These are phyloP conservation scores for Ophiognomonia clavigignenti-juglandacearum DNA, from an alignment of 2,329 filamentous ascomycete genomes.

Conservation along the genomic window DNA sequence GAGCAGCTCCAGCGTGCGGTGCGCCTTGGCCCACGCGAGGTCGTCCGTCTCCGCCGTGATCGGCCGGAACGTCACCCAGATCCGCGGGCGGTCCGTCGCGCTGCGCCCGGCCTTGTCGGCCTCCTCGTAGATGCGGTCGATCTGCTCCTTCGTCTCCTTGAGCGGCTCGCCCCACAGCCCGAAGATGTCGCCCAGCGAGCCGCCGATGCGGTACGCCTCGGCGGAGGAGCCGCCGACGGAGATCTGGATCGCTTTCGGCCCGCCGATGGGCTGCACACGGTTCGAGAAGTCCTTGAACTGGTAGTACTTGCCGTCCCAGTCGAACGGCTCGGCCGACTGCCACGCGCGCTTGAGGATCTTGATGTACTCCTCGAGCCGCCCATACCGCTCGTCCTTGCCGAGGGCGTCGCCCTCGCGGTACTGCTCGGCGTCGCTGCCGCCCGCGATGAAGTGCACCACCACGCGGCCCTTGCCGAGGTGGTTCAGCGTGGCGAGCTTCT, in stretches of 20 bases:
- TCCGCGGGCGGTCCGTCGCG: slow-evolving; percentile 44
- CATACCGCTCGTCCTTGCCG: slow-evolving; percentile 53
- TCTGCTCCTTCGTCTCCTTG: slow-evolving; percentile 59
- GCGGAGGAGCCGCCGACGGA: slow-evolving; percentile 56
- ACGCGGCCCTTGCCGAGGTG: slow-evolving; percentile 53
- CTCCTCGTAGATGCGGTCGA: slow-evolving; percentile 55
- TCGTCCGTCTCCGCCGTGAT: slow-evolving; percentile 59
- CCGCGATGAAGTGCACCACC: slow-evolving; percentile 60
- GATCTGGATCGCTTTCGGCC: slow-evolving; percentile 43
- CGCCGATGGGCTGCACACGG: slow-evolving; percentile 47
- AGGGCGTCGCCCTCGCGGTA: slow-evolving; percentile 56
- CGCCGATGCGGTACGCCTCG: slow-evolving; percentile 55
- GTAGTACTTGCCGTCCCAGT: slow-evolving; percentile 58
- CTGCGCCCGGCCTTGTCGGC: slow-evolving; percentile 51
- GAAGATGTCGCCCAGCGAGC: slow-evolving; percentile 55
- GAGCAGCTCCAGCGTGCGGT: slow-evolving; percentile 48
- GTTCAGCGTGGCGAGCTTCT: slow-evolving; percentile 56
- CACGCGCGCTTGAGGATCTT: slow-evolving; percentile 54
- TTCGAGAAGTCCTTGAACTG: slow-evolving; percentile 55
- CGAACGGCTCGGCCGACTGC: slow-evolving; percentile 51
- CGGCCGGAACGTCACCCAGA: slow-evolving; percentile 61
- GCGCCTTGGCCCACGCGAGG: slow-evolving; percentile 56
- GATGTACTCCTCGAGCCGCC: slow-evolving; percentile 57
- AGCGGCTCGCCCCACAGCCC: slow-evolving; percentile 60
- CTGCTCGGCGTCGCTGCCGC: slow-evolving; percentile 56